Evolutionary conservation across 78 protist species (phyloP), one percentile per base, ranked within the genome.

Genomic region (Dictyostelium brefeldianum): DNA sequence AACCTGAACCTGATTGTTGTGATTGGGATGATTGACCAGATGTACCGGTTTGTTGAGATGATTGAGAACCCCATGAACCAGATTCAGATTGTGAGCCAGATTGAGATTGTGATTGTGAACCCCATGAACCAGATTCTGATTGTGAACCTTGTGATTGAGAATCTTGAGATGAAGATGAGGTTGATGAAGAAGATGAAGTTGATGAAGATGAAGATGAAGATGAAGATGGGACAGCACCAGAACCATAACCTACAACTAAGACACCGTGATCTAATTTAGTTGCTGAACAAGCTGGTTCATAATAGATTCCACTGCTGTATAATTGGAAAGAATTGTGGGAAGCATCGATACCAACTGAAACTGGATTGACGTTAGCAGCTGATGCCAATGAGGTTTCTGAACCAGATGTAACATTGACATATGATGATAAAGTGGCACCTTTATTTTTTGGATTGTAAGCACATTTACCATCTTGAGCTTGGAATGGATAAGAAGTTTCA

Each of bases 281-380:
- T 53, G 81, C 15, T n/a, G 96, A 89, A 57, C 96, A 94, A 8
- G 43, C 46, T 54, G 96, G 82, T 48, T 89, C 94, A 81, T 81
- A 41, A 71, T 89, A 74, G 82, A 97, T 94, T 70, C 98, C 98
- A n/a, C n/a, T 1, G 93, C 67, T 51, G 65, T 14, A 90, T 67
- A 95, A 90, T 91, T 96, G 97, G 97, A 97, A 97, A 9, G 96
- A 64, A 57, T 64, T 27, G 53, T 83, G 95, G 81, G 90, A 89
- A 18, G 98, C 98, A 83, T 97, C 97, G 78, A 97, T 97, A 54
- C 97, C 98, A 9, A 97, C 97, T 7, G 98, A 96, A 47, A 95
- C 96, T 80, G 98, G 97, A 41, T 46, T 64, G 69, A 87, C 96
- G n/a, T 47, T 64, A 77, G 77, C 95, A 51, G 84, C 85, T 27